These are phyloP conservation scores for Colletotrichum tropicale DNA, from an alignment of 2,329 filamentous ascomycete genomes.

Conservation along the genomic window DNA sequence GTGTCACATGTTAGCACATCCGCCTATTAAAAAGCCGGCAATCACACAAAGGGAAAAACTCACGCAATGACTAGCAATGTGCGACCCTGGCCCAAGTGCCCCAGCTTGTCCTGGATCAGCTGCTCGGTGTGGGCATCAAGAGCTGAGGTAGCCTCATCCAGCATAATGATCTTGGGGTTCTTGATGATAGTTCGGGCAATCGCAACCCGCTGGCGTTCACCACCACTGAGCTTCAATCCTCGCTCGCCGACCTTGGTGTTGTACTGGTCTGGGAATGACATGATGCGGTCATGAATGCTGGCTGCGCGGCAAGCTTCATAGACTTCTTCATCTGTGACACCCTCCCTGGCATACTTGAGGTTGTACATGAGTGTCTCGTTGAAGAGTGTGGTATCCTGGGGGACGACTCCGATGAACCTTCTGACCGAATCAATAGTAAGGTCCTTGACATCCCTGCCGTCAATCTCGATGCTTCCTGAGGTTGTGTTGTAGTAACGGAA, in stretches of 20 bases:
- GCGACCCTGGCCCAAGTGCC: slow-evolving; percentile 80
- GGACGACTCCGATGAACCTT: slow-evolving; percentile 91
- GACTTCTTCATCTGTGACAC: slow-evolving; percentile 81
- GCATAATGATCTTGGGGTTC: slow-evolving; percentile 87
- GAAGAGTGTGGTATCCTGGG: slow-evolving; percentile 94
- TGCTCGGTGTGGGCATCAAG: slow-evolving; percentile 92
- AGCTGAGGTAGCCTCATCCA: slow-evolving; percentile 92
- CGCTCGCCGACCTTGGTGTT: slow-evolving; percentile 90
- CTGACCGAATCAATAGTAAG: slow-evolving; percentile 94
- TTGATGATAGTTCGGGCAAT: slow-evolving; percentile 94
- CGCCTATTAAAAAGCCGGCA: slow-evolving; percentile 25
- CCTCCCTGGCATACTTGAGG: slow-evolving; percentile 84
- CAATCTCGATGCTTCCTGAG: slow-evolving; percentile 81
- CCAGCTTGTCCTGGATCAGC: slow-evolving; percentile 87
- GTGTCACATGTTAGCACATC: slow-evolving; percentile 18
- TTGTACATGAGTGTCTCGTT: slow-evolving; percentile 97
- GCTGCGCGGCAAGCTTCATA: slow-evolving; percentile 83
- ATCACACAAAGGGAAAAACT: slow-evolving; percentile 33
- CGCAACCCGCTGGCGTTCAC: slow-evolving; percentile 91
- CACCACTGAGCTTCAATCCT: slow-evolving; percentile 84
- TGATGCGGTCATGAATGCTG: slow-evolving; percentile 91
- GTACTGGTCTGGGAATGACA: slow-evolving; percentile 87
- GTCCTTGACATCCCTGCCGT: slow-evolving; percentile 82
- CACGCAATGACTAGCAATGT: slow-evolving; percentile 96
- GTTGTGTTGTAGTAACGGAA: slow-evolving; percentile 95